Percentiles rank a stretch among this genome's conserved stretches.
phyloP scores from a whole-genome alignment of 2,329 filamentous ascomycete species.

The Scedosporium aurantiacum region DNA sequence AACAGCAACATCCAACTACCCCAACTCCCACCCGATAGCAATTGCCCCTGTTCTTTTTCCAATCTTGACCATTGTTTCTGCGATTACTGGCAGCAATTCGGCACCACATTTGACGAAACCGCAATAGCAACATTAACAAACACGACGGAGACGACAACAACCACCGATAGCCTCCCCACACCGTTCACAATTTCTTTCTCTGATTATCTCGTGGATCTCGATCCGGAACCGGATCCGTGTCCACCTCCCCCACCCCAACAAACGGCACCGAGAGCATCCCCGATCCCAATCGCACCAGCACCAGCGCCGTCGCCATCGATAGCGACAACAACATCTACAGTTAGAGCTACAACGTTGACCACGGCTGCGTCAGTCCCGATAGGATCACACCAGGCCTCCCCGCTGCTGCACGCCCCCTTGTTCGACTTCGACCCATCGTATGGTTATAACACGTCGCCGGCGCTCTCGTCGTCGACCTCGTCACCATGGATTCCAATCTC shows the following conservation, averaged over 20 bases:
- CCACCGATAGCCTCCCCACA: no score
- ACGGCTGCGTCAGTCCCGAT: neutral
- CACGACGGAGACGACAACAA: neutral
- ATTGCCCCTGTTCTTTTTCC: constrained; percentile 3
- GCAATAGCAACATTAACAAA: neutral
- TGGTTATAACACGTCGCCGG: neutral
- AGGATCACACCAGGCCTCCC: neutral
- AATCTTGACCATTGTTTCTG: neutral
- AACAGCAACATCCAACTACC: constrained; percentile 1
- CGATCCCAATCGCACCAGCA: neutral
- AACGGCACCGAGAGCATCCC: neutral
- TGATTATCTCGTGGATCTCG: neutral
- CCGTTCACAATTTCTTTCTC: neutral
- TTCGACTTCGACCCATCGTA: neutral
- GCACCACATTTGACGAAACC: neutral
- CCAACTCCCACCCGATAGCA: constrained; percentile 5
- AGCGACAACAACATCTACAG: neutral
- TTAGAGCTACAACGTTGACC: neutral
- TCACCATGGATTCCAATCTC: constrained; percentile 3
- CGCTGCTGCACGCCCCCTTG: neutral
- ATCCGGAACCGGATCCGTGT: neutral
- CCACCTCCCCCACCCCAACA: neutral
- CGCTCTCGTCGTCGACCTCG: neutral
- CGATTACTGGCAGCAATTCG: neutral
- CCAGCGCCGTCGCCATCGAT: neutral